A percentile compares a stretch with the other conserved stretches of the same genome.
Evolutionary conservation across 2,329 filamentous ascomycete species (phyloP).

Genomic region (Magnaporthales sp.): DNA sequence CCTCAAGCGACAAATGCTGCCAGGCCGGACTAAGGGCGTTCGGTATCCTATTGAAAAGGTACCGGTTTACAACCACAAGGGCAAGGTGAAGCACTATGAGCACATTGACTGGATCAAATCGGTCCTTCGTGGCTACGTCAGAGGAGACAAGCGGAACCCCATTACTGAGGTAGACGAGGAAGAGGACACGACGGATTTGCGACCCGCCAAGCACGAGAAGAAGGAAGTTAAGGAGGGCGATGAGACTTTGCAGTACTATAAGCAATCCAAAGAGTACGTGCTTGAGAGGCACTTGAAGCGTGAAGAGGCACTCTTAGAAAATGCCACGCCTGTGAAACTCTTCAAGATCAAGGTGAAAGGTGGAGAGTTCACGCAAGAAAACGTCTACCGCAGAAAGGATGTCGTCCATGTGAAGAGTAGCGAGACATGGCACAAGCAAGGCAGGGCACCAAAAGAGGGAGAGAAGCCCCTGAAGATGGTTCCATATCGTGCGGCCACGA

Average conservation of each 20-base stretch:
- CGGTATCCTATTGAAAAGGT: slow-evolving; percentile 73
- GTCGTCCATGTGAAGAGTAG: slow-evolving; percentile 80
- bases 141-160: slow-evolving; percentile 38
- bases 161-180: slow-evolving; percentile 66
- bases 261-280: slow-evolving; percentile 75
- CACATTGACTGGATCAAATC: slow-evolving; percentile 83
- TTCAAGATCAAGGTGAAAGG: slow-evolving; percentile 72
- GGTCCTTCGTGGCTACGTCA: slow-evolving; percentile 64
- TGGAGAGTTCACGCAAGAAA: slow-evolving; percentile 63
- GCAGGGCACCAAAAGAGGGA: slow-evolving; percentile 62
- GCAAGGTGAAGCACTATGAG: slow-evolving; percentile 69
- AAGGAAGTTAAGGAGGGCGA: slow-evolving; percentile 66
- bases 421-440: slow-evolving; percentile 98
- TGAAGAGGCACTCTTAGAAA: slow-evolving; percentile 75
- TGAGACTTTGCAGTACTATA: slow-evolving; percentile 82
- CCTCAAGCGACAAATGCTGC: slow-evolving; percentile 69
- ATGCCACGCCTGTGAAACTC: slow-evolving; percentile 59
- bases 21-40: slow-evolving; percentile 82
- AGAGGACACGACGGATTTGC: slow-evolving; percentile 72
- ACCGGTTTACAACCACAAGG: slow-evolving; percentile 66
- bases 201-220: slow-evolving; percentile 62
- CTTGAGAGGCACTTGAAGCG: slow-evolving; percentile 80
- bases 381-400: slow-evolving; percentile 72
- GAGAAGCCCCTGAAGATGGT: slow-evolving; percentile 76
- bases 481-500: slow-evolving; percentile 83